These are phyloP conservation scores for Penicillium paradoxum DNA, from an alignment of 495 filamentous ascomycete genomes.

Conservation along the genomic window DNA sequence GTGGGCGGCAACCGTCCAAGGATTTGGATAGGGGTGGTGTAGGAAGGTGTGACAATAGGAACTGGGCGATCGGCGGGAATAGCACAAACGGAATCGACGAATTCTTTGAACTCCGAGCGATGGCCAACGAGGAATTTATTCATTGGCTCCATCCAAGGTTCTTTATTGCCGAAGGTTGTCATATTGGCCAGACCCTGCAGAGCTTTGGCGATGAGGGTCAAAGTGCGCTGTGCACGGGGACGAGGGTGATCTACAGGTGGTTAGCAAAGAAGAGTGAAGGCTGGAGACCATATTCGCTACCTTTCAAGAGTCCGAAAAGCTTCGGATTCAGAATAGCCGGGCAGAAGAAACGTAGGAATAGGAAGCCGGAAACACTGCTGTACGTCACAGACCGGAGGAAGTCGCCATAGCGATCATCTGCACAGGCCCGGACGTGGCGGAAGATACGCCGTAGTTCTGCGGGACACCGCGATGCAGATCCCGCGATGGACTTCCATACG, in stretches of 20 bases:
- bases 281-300: conserved; percentile 30
- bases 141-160: conserved; percentile 99
- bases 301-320: conserved; percentile 85
- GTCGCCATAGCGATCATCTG: conserved; percentile 96
- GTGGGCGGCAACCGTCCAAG: conserved; percentile 74
- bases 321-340: conserved; percentile 96
- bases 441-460: conserved; percentile 82
- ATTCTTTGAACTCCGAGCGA: conserved; percentile 68
- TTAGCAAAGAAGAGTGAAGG: conserved; percentile 11
- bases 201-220: conserved; percentile 91
- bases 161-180: conserved; percentile 89
- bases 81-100: conserved; percentile 79
- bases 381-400: conserved; percentile 89
- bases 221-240: conserved; percentile 77
- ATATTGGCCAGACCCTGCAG: conserved; percentile 95
- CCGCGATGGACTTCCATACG: conserved; percentile 78
- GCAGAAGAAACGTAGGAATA: conserved; percentile 95
- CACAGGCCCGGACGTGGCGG: conserved; percentile 87
- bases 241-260: conserved; percentile 68
- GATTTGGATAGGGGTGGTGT: conserved; percentile 90
- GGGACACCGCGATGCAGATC: conserved; percentile 68
- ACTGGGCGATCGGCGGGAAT: conserved; percentile 67
- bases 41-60: conserved; percentile 70
- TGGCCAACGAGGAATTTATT: conserved; percentile 58
- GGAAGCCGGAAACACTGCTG: conserved; percentile 92